Evolutionary conservation across 768 basidiomycete genomes (phyloP).

Genomic region (Nidularia pulvinata): DNA sequence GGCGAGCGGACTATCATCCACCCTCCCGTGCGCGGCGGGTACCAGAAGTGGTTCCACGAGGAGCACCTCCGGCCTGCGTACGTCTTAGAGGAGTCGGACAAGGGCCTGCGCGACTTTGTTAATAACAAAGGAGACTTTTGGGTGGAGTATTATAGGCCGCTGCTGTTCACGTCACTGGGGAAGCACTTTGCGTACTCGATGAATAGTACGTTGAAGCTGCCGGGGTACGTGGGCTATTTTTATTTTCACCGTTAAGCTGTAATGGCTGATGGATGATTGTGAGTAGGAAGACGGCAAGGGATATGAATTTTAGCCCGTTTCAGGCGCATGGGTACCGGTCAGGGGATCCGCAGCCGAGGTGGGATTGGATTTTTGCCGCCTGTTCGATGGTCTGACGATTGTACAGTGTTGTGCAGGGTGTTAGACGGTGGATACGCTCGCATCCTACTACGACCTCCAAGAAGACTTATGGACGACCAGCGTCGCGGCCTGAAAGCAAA

Average conservation of each 20-base stretch:
- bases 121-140: conserved; percentile 72
- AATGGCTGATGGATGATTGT: neutral
- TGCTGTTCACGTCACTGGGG: conserved; percentile 80
- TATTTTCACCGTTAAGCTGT: neutral
- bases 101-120: conserved; percentile 61
- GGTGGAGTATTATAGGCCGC: conserved; percentile 87
- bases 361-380: neutral
- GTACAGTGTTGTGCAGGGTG: conserved; percentile 72
- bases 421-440: conserved; percentile 75
- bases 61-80: conserved; percentile 71
- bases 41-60: conserved; percentile 85
- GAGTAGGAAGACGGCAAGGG: conserved; percentile 65
- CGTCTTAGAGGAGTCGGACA: conserved; percentile 60
- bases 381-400: neutral
- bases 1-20: conserved; percentile 49
- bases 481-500: conserved; percentile 30
- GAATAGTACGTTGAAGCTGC: conserved; percentile 84
- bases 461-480: conserved; percentile 31
- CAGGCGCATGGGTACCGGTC: conserved; percentile 48
- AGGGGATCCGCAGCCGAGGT: conserved; percentile 33
- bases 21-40: conserved; percentile 63
- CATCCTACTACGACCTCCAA: conserved; percentile 40
- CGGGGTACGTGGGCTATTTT: conserved; percentile 51
- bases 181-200: conserved; percentile 94
- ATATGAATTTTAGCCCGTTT: conserved; percentile 77